Conservation (phyloP, 83 land plant genomes). For the Picea engelmannii region DNA sequence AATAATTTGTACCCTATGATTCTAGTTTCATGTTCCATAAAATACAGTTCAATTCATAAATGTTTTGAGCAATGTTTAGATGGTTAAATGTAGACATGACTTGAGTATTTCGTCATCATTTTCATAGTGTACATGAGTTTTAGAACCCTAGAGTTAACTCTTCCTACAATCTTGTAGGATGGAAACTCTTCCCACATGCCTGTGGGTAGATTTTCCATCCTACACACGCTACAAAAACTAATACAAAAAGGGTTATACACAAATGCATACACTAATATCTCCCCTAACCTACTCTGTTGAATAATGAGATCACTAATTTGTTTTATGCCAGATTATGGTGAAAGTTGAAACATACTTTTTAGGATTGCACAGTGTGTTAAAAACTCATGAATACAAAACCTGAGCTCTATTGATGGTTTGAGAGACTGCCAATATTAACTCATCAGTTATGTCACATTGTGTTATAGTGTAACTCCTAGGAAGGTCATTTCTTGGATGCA, state of each 20-base stretch:
- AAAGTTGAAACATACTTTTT: background rate
- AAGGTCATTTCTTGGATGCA: conserved; percentile 20
- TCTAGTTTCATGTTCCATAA: too few species aligned
- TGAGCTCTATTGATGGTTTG: conserved; percentile 47
- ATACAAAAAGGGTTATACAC: background rate
- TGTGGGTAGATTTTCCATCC: too few species aligned
- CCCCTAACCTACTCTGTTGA: background rate
- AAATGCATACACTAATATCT: background rate
- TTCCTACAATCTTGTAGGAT: too few species aligned
- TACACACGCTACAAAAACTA: too few species aligned
- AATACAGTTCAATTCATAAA: too few species aligned
- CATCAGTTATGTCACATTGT: conserved; percentile 75
- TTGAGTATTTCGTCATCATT: too few species aligned
- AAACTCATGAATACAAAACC: conserved; percentile 2
- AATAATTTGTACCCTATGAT: too few species aligned
- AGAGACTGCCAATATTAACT: conserved; percentile 64
- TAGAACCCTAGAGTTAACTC: too few species aligned
- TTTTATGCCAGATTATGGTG: background rate
- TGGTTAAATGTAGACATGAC: too few species aligned
- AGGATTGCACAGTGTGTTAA: background rate
- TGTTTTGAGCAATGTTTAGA: too few species aligned
- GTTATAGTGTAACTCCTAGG: conserved; percentile 73
- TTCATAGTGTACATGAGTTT: too few species aligned
- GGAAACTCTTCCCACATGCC: too few species aligned
- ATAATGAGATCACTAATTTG: background rate